Conservation (phyloP, 148 eudicot genomes). For the Salicornia ramosissima region DNA sequence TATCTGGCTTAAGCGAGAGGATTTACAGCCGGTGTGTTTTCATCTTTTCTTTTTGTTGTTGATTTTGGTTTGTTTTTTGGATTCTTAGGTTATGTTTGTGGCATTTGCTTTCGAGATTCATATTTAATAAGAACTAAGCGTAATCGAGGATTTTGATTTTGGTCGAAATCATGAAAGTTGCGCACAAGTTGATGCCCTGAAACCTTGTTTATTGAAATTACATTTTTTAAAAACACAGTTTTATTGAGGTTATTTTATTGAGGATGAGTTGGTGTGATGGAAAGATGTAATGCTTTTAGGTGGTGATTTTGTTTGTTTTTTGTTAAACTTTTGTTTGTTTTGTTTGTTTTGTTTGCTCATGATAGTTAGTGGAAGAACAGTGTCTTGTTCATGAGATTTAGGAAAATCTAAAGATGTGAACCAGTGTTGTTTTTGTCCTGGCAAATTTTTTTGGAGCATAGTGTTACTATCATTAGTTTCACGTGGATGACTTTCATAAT, state of each 20-base stretch:
- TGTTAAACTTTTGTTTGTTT: not conserved
- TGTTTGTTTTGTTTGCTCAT: not conserved
- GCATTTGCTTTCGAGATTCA: not conserved
- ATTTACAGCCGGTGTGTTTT: constrained; percentile 28
- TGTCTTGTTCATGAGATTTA: not conserved
- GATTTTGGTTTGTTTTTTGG: not conserved
- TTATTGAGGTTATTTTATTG: not conserved
- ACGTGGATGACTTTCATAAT: not conserved
- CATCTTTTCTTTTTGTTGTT: not conserved
- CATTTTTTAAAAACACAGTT: too few relatives aligned
- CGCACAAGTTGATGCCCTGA: too few relatives aligned
- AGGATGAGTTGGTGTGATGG: not conserved
- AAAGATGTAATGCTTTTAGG: not conserved
- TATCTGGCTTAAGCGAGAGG: constrained; percentile 77
- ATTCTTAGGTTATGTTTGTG: not conserved
- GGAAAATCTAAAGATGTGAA: not conserved
- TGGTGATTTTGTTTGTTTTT: not conserved
- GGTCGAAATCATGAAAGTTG: too few relatives aligned
- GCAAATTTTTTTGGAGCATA: not conserved
- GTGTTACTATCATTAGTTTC: not conserved
- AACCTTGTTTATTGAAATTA: not conserved
- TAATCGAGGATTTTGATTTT: too few relatives aligned
- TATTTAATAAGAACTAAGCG: too few relatives aligned
- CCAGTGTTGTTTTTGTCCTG: not conserved
- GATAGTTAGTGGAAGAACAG: not conserved